phyloP scores from a whole-genome alignment of 306 rosid species.

The Prunus fruticosa region DNA sequence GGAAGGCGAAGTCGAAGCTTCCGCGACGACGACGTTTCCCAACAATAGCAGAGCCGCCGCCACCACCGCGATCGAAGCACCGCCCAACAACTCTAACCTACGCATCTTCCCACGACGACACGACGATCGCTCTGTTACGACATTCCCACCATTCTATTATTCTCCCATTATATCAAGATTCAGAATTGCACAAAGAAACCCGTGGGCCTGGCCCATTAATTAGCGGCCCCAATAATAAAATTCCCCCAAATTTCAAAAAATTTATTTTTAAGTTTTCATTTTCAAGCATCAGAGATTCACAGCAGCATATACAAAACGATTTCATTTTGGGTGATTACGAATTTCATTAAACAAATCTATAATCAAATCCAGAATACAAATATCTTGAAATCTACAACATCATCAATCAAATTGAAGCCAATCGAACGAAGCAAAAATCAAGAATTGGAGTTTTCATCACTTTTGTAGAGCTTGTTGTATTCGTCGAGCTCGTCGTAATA shows the following conservation, averaged over 20 bases:
- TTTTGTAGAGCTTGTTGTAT: constrained; percentile 53
- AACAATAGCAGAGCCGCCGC: constrained; percentile 19
- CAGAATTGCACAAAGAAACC: not conserved
- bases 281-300: not conserved
- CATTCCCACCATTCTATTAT: not conserved
- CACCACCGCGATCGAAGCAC: constrained; percentile 15
- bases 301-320: no score
- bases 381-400: not conserved
- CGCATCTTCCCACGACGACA: constrained; percentile 19
- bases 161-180: no score
- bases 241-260: not conserved
- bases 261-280: not conserved
- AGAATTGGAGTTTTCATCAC: constrained; percentile 24
- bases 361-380: not conserved
- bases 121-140: not conserved
- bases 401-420: not conserved
- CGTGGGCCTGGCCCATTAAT: constrained; percentile 13
- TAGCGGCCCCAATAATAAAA: not conserved
- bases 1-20: constrained; percentile 56
- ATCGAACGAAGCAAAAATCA: not conserved
- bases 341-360: not conserved
- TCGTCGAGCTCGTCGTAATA: constrained; percentile 87
- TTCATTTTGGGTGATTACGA: no score
- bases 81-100: constrained; percentile 8
- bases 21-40: constrained; percentile 19